A percentile compares a stretch with the other conserved stretches of the same genome.
Evolutionary conservation across 208 protist genomes (phyloP).

Genomic region (Leishmania tropica): DNA sequence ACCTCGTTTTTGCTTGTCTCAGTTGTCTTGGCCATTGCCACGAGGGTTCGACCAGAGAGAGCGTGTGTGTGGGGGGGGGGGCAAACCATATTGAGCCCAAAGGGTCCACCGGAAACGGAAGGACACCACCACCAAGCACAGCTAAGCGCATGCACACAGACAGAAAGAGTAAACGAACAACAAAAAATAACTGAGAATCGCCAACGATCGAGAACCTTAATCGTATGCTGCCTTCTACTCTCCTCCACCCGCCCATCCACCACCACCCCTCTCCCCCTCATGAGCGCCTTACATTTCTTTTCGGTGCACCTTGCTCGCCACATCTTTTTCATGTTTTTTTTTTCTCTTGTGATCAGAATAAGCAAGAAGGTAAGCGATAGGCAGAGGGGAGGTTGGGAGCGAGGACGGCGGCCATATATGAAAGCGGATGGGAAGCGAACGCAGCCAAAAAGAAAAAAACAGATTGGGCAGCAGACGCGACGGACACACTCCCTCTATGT

Average conservation of each 20-base stretch:
- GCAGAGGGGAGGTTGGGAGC: not conserved
- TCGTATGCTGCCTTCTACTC: not conserved
- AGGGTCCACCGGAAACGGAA: too few relatives aligned
- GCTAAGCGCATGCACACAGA: not conserved
- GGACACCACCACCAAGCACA: too few relatives aligned
- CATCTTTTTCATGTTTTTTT: conserved; percentile 1
- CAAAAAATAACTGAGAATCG: not conserved
- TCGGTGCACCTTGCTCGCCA: not conserved
- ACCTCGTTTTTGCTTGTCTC: not conserved
- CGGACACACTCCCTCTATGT: not conserved
- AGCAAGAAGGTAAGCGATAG: not conserved
- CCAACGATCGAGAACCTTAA: not conserved
- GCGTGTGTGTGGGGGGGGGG: too few relatives aligned
- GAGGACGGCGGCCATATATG: not conserved
- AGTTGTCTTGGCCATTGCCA: not conserved
- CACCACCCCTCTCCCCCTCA: not conserved
- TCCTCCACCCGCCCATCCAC: not conserved
- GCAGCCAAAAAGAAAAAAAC: not conserved
- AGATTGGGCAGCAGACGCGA: not conserved
- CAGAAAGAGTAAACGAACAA: not conserved
- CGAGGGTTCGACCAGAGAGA: not conserved
- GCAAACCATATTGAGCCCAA: not conserved
- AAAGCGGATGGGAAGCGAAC: not conserved
- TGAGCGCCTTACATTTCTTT: not conserved
- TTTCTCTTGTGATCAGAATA: not conserved